Percentiles rank a stretch among this genome's conserved stretches.
Evolutionary conservation across 495 filamentous ascomycete species (phyloP).

Genomic region (Xanthoparmelia taractica): DNA sequence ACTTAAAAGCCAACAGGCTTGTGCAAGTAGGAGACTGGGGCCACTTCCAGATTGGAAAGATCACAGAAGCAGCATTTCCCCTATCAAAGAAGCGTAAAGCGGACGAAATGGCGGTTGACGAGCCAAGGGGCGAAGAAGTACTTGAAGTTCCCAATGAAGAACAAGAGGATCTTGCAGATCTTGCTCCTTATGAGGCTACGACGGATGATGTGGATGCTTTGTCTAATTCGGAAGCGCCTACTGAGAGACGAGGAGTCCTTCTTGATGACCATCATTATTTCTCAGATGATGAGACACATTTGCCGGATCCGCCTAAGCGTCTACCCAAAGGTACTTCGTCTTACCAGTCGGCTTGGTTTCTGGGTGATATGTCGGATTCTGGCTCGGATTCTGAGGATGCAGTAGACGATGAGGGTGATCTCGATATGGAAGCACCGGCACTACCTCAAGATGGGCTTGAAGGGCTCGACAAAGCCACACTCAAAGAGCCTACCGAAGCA

Average conservation of each 20-base stretch:
- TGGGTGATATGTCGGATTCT: constrained; percentile 79
- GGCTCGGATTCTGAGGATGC: constrained; percentile 74
- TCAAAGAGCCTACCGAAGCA: constrained; percentile 59
- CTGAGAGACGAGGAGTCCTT: constrained; percentile 67
- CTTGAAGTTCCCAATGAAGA: constrained; percentile 65
- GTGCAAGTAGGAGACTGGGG: constrained; percentile 92
- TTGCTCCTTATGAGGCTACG: constrained; percentile 77
- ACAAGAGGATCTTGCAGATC: constrained; percentile 69
- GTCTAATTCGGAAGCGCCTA: constrained; percentile 44
- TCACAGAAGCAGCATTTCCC: constrained; percentile 59
- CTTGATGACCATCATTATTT: constrained; percentile 98
- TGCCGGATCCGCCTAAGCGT: constrained; percentile 56
- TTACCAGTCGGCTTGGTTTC: constrained; percentile 90
- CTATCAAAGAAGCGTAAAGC: constrained; percentile 47
- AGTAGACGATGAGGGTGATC: constrained; percentile 44
- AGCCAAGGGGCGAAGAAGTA: constrained; percentile 40
- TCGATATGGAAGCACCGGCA: constrained; percentile 37
- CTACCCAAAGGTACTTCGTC: constrained; percentile 85
- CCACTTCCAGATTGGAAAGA: constrained; percentile 87
- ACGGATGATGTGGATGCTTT: constrained; percentile 60
- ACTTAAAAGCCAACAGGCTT: constrained; percentile 79
- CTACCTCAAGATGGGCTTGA: constrained; percentile 36
- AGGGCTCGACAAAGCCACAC: constrained; percentile 38
- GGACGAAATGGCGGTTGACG: constrained; percentile 65
- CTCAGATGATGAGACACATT: constrained; percentile 73